These are phyloP conservation scores for apple (Malus domestica) DNA, from an alignment of 306 rosid genomes.

Conservation along the genomic window DNA sequence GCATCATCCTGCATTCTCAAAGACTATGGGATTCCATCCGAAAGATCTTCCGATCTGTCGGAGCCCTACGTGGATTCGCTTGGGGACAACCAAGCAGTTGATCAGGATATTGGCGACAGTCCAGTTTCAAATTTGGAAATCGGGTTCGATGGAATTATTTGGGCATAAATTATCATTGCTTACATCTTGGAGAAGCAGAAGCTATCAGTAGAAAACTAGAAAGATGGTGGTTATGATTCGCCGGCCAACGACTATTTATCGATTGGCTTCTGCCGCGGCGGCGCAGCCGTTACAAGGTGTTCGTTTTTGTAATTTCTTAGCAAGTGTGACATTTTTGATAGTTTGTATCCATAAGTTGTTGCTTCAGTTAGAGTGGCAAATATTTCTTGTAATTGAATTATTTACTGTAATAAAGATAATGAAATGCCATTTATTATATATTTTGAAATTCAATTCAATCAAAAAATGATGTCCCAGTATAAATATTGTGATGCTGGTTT, in stretches of 20 bases:
- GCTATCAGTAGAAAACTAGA: not conserved
- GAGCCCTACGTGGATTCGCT: conserved; percentile 57
- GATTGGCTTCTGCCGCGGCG: not conserved
- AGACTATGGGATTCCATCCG: conserved; percentile 81
- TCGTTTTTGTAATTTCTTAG: no score
- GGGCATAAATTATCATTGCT: conserved; percentile 37
- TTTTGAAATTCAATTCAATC: not conserved
- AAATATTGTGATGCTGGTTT: no score
- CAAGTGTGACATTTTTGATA: no score
- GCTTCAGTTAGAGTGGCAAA: not conserved
- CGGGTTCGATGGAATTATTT: conserved; percentile 65
- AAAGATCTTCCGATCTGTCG: conserved; percentile 72
- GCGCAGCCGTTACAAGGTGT: not conserved
- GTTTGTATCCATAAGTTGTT: not conserved
- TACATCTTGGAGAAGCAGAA: not conserved
- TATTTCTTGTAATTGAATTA: not conserved
- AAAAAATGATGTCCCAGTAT: not conserved
- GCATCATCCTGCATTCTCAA: conserved; percentile 63
- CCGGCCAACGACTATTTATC: not conserved
- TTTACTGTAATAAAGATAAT: not conserved
- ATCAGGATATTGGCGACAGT: conserved; percentile 44
- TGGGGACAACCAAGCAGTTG: conserved; percentile 36
- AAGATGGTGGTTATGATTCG: not conserved
- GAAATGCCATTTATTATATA: not conserved
- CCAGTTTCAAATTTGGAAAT: conserved; percentile 74